Evolutionary conservation across 306 rosid genomes (phyloP), one percentile per base, ranked within the genome.

Genomic region (Casuarina equisetifolia): DNA sequence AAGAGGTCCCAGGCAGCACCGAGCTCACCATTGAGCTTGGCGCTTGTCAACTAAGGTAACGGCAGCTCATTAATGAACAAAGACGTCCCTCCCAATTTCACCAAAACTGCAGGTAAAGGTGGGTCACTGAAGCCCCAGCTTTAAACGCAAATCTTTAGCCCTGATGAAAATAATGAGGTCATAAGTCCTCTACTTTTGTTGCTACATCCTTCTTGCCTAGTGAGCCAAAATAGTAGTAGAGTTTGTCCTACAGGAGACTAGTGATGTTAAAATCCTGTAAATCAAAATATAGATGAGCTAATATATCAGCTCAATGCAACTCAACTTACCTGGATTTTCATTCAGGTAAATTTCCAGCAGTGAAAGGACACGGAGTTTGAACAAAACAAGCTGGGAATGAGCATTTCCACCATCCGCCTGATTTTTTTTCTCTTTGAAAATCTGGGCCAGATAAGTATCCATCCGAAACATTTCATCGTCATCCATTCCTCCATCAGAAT

Each of bases 401-500:
- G 98, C 96, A 66, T 93, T 88, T 76, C 92, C 99, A 70, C 83
- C 84, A 66, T 97, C 97, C 63, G 91, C 82, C 79, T 87, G 94
- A 86, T 82, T 90, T 84, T 87, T 92, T 80, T 81, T 81, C 85
- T 90, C 97, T 82, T 92, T 92, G 79, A 91, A 89, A 16, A 90
- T 90, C 84, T 89, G 96, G 45, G 98, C 94, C 59, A 96, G 89
- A 77, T 91, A 90, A 52, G 92, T 82, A 76, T 95, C 97, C 87
- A 92, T 91, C 79, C 91, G 87, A 78, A 96, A 92, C 99, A 96
- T 92, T 49, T 97, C 94, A 86, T 96, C 99, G 87, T 96, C 99
- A 75, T 92, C 97, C 99, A 90, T 87, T 71, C 96, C 99, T 78
- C 91, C 94, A 81, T 95, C 99, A 74, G 98, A 94, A 76, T 92